Percentiles rank a stretch among this genome's conserved stretches.
Conservation (phyloP, 805 yeast genomes). For the Candida ficus region DNA sequence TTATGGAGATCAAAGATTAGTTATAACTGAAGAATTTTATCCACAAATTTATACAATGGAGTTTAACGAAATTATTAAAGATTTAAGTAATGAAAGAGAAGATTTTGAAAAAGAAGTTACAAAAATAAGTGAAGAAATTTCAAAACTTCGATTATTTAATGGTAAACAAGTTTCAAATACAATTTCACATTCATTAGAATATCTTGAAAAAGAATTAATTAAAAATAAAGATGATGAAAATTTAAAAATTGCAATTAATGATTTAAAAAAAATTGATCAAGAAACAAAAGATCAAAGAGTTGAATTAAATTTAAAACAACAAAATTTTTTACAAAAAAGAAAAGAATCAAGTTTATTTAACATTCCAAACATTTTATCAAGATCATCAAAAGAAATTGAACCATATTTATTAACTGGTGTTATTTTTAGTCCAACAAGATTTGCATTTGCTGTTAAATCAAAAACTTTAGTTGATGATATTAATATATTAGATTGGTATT, state of each 20-base stretch:
- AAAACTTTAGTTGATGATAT: slow-evolving; percentile 7
- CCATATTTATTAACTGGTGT: slow-evolving; percentile 37
- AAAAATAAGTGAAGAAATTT: slow-evolving; percentile 13
- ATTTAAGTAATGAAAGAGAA: slow-evolving; percentile 1
- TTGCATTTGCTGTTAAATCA: slow-evolving; percentile 25
- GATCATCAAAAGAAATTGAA: slow-evolving; percentile 22
- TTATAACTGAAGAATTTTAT: slow-evolving; percentile 28
- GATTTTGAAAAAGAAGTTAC: slow-evolving; percentile 13
- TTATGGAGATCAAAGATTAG: slow-evolving; percentile 21
- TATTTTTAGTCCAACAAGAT: slow-evolving; percentile 28
- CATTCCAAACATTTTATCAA: slow-evolving; percentile 23
- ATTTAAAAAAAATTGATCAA: slow-evolving; percentile 16
- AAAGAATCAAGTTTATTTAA: slow-evolving; percentile 21
- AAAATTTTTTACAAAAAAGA: slow-evolving; percentile 13
- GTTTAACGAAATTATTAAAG: slow-evolving; percentile 12
- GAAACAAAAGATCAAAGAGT: slow-evolving; percentile 8
- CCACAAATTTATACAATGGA: slow-evolving; percentile 35
- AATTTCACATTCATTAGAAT: slow-evolving; percentile 24
- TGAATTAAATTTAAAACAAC: slow-evolving; percentile 7
- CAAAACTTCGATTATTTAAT: slow-evolving; percentile 25
- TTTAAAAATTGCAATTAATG: slow-evolving; percentile 18
- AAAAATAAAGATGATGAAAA: not conserved
- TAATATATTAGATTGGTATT: slow-evolving; percentile 26
- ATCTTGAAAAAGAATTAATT: slow-evolving; percentile 15
- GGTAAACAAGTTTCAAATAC: slow-evolving; percentile 29